Conservation (phyloP, 2,329 filamentous ascomycete genomes). For the Chrysoporthe puriensis region DNA sequence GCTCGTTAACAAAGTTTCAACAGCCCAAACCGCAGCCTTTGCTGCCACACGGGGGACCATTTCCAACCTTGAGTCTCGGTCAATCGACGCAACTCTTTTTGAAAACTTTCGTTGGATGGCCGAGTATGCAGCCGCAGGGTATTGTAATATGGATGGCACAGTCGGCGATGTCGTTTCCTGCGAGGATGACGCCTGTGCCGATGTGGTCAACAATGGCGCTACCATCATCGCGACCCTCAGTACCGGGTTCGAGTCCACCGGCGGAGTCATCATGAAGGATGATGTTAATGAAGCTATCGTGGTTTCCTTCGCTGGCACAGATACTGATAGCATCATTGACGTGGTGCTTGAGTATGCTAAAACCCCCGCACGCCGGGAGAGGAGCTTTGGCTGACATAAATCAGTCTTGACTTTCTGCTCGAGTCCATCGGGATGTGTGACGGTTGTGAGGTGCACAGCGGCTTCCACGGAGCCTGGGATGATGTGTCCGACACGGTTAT, state of each 20-base stretch:
- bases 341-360: constrained; percentile 28
- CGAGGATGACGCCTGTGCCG: constrained; percentile 29
- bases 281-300: constrained; percentile 30
- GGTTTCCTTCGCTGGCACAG: constrained; percentile 31
- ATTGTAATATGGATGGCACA: constrained; percentile 32
- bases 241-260: constrained; percentile 25
- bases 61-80: not conserved
- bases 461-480: constrained; percentile 32
- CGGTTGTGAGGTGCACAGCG: constrained; percentile 34
- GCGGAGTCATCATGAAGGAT: constrained; percentile 32
- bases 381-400: too few species aligned
- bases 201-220: constrained; percentile 28
- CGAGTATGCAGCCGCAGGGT: constrained; percentile 33
- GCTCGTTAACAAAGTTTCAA: not conserved
- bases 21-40: constrained; percentile 9
- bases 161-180: constrained; percentile 29
- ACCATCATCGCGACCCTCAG: constrained; percentile 30
- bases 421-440: constrained; percentile 40
- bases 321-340: constrained; percentile 21
- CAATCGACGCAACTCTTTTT: constrained; percentile 12
- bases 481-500: constrained; percentile 31
- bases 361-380: not conserved
- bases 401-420: constrained; percentile 43
- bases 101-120: constrained; percentile 32
- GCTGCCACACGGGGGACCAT: not conserved